These are phyloP conservation scores for Apiospora koreana DNA, from an alignment of 2,329 filamentous ascomycete genomes.

Conservation along the genomic window DNA sequence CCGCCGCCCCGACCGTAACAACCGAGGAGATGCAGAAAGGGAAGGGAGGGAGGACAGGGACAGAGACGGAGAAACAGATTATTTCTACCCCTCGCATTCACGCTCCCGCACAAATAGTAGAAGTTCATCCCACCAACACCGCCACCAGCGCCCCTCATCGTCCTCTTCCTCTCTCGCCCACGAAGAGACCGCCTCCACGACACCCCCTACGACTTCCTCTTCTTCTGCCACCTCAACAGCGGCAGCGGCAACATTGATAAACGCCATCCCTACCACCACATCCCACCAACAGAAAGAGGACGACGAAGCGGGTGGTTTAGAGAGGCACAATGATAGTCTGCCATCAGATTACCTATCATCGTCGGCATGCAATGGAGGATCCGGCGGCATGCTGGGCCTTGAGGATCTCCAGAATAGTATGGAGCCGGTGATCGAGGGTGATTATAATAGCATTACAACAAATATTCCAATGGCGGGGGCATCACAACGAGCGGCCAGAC, in stretches of 20 bases:
- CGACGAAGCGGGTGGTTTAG: not conserved
- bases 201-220: not conserved
- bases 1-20: not conserved
- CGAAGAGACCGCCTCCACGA: not conserved
- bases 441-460: not conserved
- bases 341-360: not conserved
- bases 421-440: not conserved
- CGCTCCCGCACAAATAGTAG: not conserved
- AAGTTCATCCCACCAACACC: not conserved
- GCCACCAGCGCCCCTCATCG: not conserved
- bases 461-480: not conserved
- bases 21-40: constrained; percentile 20
- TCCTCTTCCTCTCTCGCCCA: constrained; percentile 5
- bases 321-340: not conserved
- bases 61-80: not conserved
- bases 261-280: not conserved
- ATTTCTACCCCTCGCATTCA: not conserved
- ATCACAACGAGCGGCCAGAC: constrained; percentile 18
- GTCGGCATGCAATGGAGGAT: not conserved
- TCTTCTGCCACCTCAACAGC: not conserved
- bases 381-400: not conserved
- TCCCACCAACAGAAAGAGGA: not conserved
- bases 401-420: not conserved
- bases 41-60: not conserved
- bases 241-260: not conserved